These are phyloP conservation scores for Pseudoturritis turrita DNA, from an alignment of 345 rosid species.

Conservation along the genomic window DNA sequence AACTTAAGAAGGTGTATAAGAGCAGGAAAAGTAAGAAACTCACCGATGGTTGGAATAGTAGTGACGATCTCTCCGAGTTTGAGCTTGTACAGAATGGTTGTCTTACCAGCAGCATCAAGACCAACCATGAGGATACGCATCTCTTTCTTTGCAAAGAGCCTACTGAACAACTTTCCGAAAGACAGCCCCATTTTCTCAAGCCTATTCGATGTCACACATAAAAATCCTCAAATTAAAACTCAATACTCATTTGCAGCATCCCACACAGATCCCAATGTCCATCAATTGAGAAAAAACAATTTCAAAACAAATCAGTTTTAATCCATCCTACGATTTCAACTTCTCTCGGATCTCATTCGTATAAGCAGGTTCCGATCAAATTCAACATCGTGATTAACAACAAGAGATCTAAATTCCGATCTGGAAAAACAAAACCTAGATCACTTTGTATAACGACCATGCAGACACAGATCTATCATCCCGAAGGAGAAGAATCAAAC, in stretches of 20 bases:
- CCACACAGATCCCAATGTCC: background rate
- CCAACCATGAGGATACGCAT: slow-evolving; percentile 40
- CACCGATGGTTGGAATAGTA: slow-evolving; percentile 72
- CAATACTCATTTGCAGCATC: background rate
- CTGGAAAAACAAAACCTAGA: background rate
- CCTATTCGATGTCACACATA: slow-evolving; percentile 3
- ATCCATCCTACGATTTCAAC: background rate
- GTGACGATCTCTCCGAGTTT: slow-evolving; percentile 74
- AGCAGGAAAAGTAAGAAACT: slow-evolving; percentile 6
- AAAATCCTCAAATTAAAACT: background rate
- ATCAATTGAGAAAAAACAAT: background rate
- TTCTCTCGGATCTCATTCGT: slow-evolving; percentile 1
- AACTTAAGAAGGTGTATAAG: background rate
- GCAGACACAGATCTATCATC: slow-evolving; percentile 9
- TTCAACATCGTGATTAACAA: background rate
- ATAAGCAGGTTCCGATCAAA: background rate
- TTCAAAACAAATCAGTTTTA: background rate
- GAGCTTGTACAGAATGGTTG: slow-evolving; percentile 70
- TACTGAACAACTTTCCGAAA: slow-evolving; percentile 59
- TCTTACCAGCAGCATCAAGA: slow-evolving; percentile 50
- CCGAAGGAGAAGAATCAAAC: background rate
- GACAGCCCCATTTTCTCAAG: slow-evolving; percentile 55
- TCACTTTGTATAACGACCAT: background rate
- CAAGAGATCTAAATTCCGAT: slow-evolving; percentile 16
- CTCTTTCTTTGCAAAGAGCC: slow-evolving; percentile 50